Percentiles rank a stretch among this genome's conserved stretches.
Evolutionary conservation across 2,329 filamentous ascomycete genomes (phyloP).

Genomic region (Alternaria conjuncta): DNA sequence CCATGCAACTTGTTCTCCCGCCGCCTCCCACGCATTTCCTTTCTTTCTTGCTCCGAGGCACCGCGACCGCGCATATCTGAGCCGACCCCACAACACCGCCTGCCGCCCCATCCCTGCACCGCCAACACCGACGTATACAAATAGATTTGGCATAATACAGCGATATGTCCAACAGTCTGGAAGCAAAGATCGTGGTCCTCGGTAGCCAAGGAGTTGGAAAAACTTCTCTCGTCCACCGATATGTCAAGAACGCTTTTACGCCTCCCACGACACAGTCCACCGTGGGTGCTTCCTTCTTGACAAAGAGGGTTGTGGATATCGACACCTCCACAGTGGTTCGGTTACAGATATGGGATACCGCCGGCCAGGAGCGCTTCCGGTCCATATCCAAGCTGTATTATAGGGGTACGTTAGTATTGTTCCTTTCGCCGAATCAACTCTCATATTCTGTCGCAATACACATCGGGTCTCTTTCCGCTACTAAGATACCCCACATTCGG

Average conservation of each 20-base stretch:
- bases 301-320: slow-evolving; percentile 73
- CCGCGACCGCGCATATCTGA: slow-evolving; percentile 18
- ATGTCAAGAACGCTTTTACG: slow-evolving; percentile 74
- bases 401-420: slow-evolving; percentile 56
- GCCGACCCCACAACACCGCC: slow-evolving; percentile 2
- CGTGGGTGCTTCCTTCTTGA: slow-evolving; percentile 63
- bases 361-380: slow-evolving; percentile 93
- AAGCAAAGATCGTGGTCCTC: slow-evolving; percentile 82
- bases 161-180: slow-evolving; percentile 63
- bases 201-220: slow-evolving; percentile 82
- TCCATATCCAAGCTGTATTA: slow-evolving; percentile 97
- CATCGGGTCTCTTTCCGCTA: not conserved
- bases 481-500: not conserved
- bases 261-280: slow-evolving; percentile 60
- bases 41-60: slow-evolving; percentile 16
- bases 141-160: not conserved
- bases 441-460: not conserved
- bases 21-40: slow-evolving; percentile 26
- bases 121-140: not conserved
- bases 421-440: slow-evolving; percentile 2
- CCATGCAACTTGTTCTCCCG: slow-evolving; percentile 39
- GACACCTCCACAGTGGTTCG: slow-evolving; percentile 86
- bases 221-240: slow-evolving; percentile 78
- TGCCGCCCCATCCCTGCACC: slow-evolving; percentile 1
- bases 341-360: slow-evolving; percentile 97